A percentile compares a stretch with the other conserved stretches of the same genome.
phyloP scores from a whole-genome alignment of 306 rosid genomes.

The Prunus dulcis region DNA sequence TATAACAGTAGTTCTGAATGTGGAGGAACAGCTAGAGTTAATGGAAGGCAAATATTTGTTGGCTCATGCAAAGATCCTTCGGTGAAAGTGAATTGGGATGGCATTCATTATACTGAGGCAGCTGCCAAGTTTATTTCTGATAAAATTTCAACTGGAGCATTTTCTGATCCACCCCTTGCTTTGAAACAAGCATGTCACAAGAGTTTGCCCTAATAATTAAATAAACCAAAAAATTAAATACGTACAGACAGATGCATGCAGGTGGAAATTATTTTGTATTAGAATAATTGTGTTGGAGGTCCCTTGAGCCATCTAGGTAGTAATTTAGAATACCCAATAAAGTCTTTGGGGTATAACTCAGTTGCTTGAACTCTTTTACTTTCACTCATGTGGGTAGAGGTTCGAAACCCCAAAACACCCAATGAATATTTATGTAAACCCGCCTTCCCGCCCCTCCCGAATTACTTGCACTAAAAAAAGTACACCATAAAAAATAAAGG shows the following conservation, averaged over 20 bases:
- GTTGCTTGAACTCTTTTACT: too few species aligned
- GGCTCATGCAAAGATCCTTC: constrained; percentile 38
- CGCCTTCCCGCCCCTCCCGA: too few species aligned
- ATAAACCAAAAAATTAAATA: background rate
- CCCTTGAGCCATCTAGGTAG: too few species aligned
- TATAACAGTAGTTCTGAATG: too few species aligned
- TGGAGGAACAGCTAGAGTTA: too few species aligned
- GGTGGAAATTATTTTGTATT: background rate
- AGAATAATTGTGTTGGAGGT: too few species aligned
- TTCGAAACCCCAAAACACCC: too few species aligned
- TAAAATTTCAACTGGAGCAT: constrained; percentile 40
- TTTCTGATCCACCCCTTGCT: constrained; percentile 43
- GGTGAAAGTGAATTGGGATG: constrained; percentile 47
- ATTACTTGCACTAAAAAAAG: too few species aligned
- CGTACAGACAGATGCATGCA: background rate
- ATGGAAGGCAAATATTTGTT: constrained; percentile 9
- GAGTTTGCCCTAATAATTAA: background rate
- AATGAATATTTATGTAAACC: too few species aligned
- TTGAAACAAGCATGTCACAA: constrained; percentile 34
- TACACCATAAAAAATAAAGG: too few species aligned
- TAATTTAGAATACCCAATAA: too few species aligned
- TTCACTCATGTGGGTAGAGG: too few species aligned
- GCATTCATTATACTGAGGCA: constrained; percentile 55
- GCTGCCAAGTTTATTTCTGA: constrained; percentile 36
- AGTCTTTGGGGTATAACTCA: fast-evolving